Conservation (phyloP, 768 basidiomycete genomes). For the Russula foetens region DNA sequence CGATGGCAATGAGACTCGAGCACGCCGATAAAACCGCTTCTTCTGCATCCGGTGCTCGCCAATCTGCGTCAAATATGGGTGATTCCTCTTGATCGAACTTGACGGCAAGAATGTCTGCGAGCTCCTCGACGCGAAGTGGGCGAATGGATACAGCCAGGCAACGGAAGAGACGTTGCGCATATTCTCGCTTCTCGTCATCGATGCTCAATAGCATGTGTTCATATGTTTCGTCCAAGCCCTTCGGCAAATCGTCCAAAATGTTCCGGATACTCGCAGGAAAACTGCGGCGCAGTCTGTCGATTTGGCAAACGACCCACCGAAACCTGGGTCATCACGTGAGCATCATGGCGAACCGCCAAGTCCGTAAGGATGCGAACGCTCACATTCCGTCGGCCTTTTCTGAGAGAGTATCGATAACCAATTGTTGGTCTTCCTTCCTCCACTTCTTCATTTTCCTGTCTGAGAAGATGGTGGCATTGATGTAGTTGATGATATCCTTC, state of each 20-base stretch:
- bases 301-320: constrained; percentile 2
- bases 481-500: not conserved
- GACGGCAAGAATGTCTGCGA: constrained; percentile 3
- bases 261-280: not conserved
- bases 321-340: not conserved
- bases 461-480: not conserved
- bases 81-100: not conserved
- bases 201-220: not conserved
- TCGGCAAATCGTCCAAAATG: not conserved
- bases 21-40: not conserved
- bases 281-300: not conserved
- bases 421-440: not conserved
- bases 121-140: not conserved
- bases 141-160: not conserved
- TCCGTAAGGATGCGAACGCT: not conserved
- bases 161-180: not conserved
- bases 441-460: not conserved
- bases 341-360: too few species aligned
- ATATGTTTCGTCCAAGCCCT: not conserved
- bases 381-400: constrained; percentile 6
- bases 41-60: not conserved
- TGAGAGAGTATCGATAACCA: not conserved
- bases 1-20: not conserved
- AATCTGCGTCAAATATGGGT: not conserved
- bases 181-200: not conserved